Percentiles rank a stretch among this genome's conserved stretches.
Conservation (phyloP, 192 early-diverging fungal genomes). For the Haplosporangium gracile region DNA sequence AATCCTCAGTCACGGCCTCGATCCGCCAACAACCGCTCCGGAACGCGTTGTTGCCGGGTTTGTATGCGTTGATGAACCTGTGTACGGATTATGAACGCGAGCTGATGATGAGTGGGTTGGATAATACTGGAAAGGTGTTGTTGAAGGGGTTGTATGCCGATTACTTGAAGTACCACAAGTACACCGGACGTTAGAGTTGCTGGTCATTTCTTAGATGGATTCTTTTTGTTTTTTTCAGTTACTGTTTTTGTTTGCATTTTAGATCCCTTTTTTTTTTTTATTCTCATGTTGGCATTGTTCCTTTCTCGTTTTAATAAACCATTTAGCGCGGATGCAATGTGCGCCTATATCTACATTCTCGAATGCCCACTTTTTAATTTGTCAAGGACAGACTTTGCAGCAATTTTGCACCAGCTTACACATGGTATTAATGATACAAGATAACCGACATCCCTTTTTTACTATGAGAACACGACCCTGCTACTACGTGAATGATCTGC, state of each 20-base stretch:
- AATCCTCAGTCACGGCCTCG: slow-evolving; percentile 60
- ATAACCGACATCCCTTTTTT: no score
- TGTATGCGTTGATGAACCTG: slow-evolving; percentile 75
- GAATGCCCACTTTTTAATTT: no score
- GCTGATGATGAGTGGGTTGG: slow-evolving; percentile 73
- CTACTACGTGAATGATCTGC: no score
- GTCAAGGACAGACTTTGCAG: no score
- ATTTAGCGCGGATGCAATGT: no score
- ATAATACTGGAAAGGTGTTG: slow-evolving; percentile 64
- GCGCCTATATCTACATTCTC: no score
- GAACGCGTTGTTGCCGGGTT: slow-evolving; percentile 62
- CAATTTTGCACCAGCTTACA: no score
- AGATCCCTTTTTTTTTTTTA: background rate
- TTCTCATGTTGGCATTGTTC: background rate
- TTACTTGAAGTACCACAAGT: slow-evolving; percentile 67
- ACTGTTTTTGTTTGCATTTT: background rate
- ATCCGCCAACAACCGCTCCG: slow-evolving; percentile 58
- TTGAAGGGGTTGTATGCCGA: slow-evolving; percentile 64
- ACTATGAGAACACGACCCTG: no score
- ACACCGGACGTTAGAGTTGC: slow-evolving; percentile 63
- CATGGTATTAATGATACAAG: no score
- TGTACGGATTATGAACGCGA: slow-evolving; percentile 75
- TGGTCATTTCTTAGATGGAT: background rate
- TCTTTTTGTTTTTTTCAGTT: background rate
- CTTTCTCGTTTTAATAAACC: background rate